Percentiles rank a stretch among this genome's conserved stretches.
Conservation (phyloP, 345 rosid species). For the Bruguiera gymnorhiza region DNA sequence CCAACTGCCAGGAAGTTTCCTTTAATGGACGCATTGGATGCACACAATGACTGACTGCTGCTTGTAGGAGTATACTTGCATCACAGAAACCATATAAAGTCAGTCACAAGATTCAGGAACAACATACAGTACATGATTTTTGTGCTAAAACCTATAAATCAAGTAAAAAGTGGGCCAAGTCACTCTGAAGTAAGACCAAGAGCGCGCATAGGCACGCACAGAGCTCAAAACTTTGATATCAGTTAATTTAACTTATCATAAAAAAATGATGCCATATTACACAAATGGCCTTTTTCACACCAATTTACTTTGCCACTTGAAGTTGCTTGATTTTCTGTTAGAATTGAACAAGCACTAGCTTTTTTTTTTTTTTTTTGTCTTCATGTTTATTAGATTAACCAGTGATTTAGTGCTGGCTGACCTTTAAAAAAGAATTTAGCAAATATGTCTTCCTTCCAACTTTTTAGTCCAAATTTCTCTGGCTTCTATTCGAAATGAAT, state of each 20-base stretch:
- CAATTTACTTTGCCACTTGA: background rate
- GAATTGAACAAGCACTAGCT: background rate
- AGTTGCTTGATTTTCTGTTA: background rate
- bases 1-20: slow-evolving; percentile 43
- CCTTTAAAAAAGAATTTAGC: background rate
- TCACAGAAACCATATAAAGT: no score
- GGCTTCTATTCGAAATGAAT: slow-evolving; percentile 2
- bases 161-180: background rate
- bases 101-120: no score
- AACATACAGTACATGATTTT: background rate
- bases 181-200: background rate
- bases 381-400: no score
- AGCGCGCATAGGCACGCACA: background rate
- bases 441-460: background rate
- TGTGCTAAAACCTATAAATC: background rate
- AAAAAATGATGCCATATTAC: slow-evolving; percentile 8
- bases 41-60: slow-evolving; percentile 20
- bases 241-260: no score
- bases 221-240: background rate
- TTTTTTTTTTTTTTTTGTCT: background rate
- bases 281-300: background rate
- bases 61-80: background rate
- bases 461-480: background rate
- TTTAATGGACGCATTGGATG: slow-evolving; percentile 19
- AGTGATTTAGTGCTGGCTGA: background rate